These are phyloP conservation scores for Colletotrichum eremochloae DNA, from an alignment of 2,329 filamentous ascomycete species.

Conservation along the genomic window DNA sequence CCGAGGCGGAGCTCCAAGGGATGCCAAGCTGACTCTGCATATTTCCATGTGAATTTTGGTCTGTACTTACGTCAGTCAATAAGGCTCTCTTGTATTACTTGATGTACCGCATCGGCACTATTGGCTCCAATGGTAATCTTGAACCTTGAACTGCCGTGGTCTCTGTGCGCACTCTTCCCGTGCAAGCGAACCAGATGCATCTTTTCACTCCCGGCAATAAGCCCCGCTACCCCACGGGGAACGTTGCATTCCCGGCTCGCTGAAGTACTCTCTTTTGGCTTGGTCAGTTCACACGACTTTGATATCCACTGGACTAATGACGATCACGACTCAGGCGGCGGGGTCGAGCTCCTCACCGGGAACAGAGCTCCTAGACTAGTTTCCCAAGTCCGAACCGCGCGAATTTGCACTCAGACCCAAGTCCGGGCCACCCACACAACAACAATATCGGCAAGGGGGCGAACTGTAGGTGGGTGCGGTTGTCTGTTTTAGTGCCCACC, in stretches of 20 bases:
- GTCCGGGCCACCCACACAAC: constrained; percentile 13
- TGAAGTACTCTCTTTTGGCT: neutral
- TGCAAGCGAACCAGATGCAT: constrained; percentile 1
- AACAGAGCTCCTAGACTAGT: neutral
- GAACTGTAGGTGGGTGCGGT: constrained; percentile 25
- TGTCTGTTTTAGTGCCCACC: constrained; percentile 5
- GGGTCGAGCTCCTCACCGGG: constrained; percentile 1
- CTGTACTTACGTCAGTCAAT: constrained; percentile 15
- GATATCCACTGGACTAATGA: constrained; percentile 19
- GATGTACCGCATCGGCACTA: constrained; percentile 12
- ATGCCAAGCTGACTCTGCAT: constrained; percentile 9
- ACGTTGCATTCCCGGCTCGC: constrained; percentile 29
- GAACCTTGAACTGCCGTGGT: constrained; percentile 32
- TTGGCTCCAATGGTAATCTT: constrained; percentile 6
- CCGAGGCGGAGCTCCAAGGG: constrained; percentile 27
- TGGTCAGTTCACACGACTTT: constrained; percentile 3
- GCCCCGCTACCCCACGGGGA: constrained; percentile 40
- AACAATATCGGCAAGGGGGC: constrained; percentile 3
- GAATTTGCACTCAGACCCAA: constrained; percentile 20
- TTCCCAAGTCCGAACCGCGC: neutral
- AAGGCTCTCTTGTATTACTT: constrained; percentile 18
- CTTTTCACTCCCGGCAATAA: constrained; percentile 2
- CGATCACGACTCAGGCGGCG: constrained; percentile 34
- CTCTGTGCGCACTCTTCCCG: constrained; percentile 24
- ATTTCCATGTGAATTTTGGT: constrained; percentile 36